Evolutionary conservation across 192 early-diverging fungal species (phyloP).

Genomic region (Cladochytrium replicatum): DNA sequence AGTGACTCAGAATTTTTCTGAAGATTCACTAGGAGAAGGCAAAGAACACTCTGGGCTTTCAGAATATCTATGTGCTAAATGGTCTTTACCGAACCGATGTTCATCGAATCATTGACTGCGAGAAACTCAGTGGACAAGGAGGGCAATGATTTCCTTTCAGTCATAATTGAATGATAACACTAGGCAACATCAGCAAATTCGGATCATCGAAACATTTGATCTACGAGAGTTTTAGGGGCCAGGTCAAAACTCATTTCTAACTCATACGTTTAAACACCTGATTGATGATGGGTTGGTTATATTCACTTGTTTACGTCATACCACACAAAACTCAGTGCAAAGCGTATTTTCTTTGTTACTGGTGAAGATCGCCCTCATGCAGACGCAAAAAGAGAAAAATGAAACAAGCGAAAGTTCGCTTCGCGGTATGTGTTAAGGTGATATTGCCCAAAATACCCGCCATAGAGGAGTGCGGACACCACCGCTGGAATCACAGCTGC

Average conservation of each 20-base stretch:
- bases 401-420: slow-evolving; percentile 42
- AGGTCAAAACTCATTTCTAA: slow-evolving; percentile 48
- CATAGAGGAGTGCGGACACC: too few relatives aligned
- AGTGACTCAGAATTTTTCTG: slow-evolving; percentile 1
- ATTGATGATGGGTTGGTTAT: too few relatives aligned
- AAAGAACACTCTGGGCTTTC: slow-evolving; percentile 44
- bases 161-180: slow-evolving; percentile 17
- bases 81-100: slow-evolving; percentile 52
- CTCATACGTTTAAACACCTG: too few relatives aligned
- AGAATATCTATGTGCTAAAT: slow-evolving; percentile 50
- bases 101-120: slow-evolving; percentile 47
- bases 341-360: slow-evolving; percentile 66
- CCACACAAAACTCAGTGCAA: slow-evolving; percentile 36
- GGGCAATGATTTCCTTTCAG: slow-evolving; percentile 7
- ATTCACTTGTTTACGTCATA: slow-evolving; percentile 13
- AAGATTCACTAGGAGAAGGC: slow-evolving; percentile 7
- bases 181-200: slow-evolving; percentile 20
- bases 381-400: slow-evolving; percentile 28
- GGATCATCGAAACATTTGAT: slow-evolving; percentile 40
- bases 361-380: slow-evolving; percentile 55
- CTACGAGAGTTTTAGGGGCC: slow-evolving; percentile 54
- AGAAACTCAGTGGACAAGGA: slow-evolving; percentile 37
- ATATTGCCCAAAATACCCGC: too few relatives aligned
- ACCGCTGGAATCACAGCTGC: too few relatives aligned
- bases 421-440: slow-evolving; percentile 28